These are phyloP conservation scores for Ceratocystis papillata DNA, from an alignment of 2,329 filamentous ascomycete species.

Conservation along the genomic window DNA sequence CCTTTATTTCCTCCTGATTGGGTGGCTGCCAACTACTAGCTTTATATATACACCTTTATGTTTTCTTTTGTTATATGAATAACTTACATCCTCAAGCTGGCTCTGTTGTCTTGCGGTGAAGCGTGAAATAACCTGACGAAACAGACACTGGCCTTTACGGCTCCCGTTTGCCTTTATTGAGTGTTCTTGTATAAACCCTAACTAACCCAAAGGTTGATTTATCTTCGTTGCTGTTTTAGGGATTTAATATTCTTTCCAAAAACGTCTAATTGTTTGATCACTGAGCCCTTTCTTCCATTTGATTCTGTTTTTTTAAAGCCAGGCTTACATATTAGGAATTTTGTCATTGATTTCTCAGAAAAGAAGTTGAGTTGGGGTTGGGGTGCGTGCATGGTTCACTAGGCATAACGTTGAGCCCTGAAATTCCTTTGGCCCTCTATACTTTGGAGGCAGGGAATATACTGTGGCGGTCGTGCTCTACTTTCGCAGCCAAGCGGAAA, in stretches of 20 bases:
- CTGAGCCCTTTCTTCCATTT: background rate
- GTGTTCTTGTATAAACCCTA: too few species aligned
- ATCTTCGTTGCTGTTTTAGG: background rate
- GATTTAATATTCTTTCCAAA: background rate
- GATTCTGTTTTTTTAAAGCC: background rate
- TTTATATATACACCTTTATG: conserved; percentile 17
- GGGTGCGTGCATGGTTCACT: conserved; percentile 10
- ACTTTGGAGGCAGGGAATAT: background rate
- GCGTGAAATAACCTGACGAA: background rate
- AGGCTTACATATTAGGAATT: background rate
- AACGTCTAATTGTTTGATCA: background rate
- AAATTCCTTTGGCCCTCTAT: conserved; percentile 1
- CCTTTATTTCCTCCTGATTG: background rate
- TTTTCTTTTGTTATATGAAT: conserved; percentile 9
- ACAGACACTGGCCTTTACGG: background rate
- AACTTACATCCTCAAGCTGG: background rate
- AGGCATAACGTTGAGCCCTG: background rate
- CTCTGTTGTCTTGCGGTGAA: background rate
- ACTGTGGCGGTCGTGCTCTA: too few species aligned
- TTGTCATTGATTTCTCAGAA: background rate
- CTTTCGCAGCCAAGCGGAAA: background rate
- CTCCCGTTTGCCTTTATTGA: background rate
- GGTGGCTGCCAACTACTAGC: background rate
- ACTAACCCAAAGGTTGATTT: background rate
- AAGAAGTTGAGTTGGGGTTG: conserved; percentile 12